A percentile compares a stretch with the other conserved stretches of the same genome.
phyloP scores from a whole-genome alignment of 495 filamentous ascomycete genomes.

The Neurospora sp. region DNA sequence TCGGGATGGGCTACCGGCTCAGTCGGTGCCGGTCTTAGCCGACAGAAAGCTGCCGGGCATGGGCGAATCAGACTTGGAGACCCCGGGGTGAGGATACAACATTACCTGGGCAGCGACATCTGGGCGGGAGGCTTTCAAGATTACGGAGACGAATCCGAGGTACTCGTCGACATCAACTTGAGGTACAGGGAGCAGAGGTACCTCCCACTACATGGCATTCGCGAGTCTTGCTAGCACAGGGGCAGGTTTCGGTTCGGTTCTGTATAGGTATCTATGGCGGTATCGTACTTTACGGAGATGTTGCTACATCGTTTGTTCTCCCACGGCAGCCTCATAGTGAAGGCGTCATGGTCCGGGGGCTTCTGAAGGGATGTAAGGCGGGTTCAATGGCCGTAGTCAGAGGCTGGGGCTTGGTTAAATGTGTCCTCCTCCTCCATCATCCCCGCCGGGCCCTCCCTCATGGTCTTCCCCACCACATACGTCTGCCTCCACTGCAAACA shows the following conservation, averaged over 20 bases:
- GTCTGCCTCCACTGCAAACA: background rate
- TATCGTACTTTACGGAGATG: background rate
- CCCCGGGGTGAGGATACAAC: background rate
- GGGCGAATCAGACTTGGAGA: background rate
- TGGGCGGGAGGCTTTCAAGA: background rate
- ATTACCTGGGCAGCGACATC: background rate
- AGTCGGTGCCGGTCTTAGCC: background rate
- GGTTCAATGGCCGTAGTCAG: background rate
- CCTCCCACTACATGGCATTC: background rate
- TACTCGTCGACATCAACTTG: background rate
- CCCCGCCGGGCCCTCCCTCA: background rate
- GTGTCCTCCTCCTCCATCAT: background rate
- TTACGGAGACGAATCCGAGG: background rate
- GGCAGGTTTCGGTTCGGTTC: background rate
- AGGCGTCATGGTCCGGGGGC: background rate
- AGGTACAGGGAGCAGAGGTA: background rate
- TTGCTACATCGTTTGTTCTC: background rate
- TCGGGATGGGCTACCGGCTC: background rate
- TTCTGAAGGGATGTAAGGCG: accelerated
- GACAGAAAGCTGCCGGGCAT: background rate
- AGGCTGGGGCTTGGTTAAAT: no score
- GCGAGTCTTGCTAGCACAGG: background rate
- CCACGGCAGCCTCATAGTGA: background rate
- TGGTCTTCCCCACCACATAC: background rate
- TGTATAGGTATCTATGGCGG: background rate